Conservation (phyloP, 805 yeast species). For the Candida montana region DNA sequence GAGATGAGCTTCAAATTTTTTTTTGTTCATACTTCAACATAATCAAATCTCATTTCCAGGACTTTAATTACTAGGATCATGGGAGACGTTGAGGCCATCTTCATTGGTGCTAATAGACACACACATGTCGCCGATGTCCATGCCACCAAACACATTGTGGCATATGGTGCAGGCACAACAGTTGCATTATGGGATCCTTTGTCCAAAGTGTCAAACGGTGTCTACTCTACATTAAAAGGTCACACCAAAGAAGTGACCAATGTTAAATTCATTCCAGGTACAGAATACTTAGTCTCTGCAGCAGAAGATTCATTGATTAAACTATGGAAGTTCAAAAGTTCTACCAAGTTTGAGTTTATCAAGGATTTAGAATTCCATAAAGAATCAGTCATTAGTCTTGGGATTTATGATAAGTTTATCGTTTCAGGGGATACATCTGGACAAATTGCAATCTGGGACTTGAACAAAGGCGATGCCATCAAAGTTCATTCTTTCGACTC, state of each 20-base stretch:
- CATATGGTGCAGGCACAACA: conserved; percentile 65
- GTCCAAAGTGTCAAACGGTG: conserved; percentile 37
- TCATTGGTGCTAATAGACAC: conserved; percentile 70
- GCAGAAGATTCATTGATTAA: conserved; percentile 62
- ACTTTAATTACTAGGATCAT: conserved; percentile 1
- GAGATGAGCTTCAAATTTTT: not conserved
- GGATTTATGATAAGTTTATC: conserved; percentile 35
- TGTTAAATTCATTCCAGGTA: conserved; percentile 49
- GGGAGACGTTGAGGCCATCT: conserved; percentile 44
- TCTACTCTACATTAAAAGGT: conserved; percentile 49
- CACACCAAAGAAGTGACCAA: conserved; percentile 62
- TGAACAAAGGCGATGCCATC: conserved; percentile 22
- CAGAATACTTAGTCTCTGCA: conserved; percentile 48
- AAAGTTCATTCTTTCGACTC: conserved; percentile 31
- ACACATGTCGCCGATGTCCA: conserved; percentile 53
- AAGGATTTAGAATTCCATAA: conserved; percentile 36
- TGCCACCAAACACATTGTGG: conserved; percentile 36
- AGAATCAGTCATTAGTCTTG: conserved; percentile 51
- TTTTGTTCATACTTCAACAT: not conserved
- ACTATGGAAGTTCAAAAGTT: conserved; percentile 46
- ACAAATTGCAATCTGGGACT: conserved; percentile 44
- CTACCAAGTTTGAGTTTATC: conserved; percentile 16
- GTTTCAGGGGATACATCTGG: conserved; percentile 67
- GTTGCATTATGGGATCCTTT: conserved; percentile 70
- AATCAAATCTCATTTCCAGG: not conserved